These are phyloP conservation scores for Neurospora intermedia DNA, from an alignment of 495 filamentous ascomycete genomes.

Conservation along the genomic window DNA sequence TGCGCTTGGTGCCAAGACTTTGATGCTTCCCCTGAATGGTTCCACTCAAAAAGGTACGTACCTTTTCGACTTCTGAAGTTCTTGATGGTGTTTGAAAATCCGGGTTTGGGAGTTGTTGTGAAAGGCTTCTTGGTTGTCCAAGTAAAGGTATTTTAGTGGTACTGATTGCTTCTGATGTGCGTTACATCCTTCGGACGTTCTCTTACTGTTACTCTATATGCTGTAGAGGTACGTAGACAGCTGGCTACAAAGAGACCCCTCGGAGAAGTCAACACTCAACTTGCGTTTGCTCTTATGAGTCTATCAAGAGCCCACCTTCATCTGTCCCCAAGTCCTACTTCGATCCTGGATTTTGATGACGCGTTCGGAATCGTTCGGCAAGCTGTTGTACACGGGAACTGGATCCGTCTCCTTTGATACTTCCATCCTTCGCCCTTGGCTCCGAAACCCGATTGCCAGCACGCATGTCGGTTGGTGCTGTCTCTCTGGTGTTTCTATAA, in stretches of 20 bases:
- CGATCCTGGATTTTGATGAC: background rate
- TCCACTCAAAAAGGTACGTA: background rate
- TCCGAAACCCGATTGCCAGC: background rate
- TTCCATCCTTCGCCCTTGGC: background rate
- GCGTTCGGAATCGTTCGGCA: background rate
- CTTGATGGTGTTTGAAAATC: background rate
- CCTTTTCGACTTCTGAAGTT: background rate
- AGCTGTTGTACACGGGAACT: background rate
- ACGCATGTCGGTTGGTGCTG: background rate
- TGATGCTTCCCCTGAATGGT: background rate
- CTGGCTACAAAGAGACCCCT: background rate
- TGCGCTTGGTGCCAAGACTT: background rate
- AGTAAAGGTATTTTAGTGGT: background rate
- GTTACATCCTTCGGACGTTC: background rate
- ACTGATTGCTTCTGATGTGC: background rate
- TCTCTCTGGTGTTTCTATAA: background rate
- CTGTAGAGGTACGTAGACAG: background rate
- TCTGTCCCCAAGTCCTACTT: background rate
- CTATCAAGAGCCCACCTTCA: background rate
- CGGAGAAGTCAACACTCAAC: background rate
- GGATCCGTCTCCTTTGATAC: background rate
- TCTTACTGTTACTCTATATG: background rate
- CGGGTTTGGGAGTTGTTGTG: background rate
- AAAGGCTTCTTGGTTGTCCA: background rate
- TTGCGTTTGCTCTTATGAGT: background rate